phyloP scores from a whole-genome alignment of 805 yeast species.

The Martiniozyma abietophila region DNA sequence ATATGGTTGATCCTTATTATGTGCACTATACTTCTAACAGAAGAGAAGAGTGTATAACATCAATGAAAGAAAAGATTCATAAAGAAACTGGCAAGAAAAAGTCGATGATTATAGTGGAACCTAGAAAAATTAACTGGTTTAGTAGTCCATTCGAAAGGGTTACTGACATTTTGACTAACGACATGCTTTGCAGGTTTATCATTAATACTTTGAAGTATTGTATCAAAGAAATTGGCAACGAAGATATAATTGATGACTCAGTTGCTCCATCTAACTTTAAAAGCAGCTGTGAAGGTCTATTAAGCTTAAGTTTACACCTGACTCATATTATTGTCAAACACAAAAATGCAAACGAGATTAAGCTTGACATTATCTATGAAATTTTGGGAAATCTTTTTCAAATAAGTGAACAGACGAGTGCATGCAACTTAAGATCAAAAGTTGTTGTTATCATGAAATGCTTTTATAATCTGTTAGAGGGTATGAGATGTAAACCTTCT shows the following conservation, averaged over 20 bases:
- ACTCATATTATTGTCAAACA: constrained; percentile 44
- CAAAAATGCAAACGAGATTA: constrained; percentile 6
- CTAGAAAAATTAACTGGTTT: constrained; percentile 34
- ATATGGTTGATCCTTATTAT: constrained; percentile 71
- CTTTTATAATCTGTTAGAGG: constrained; percentile 1
- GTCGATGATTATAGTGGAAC: constrained; percentile 47
- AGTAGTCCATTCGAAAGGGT: constrained; percentile 33
- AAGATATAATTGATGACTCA: constrained; percentile 1
- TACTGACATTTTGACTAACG: constrained; percentile 43
- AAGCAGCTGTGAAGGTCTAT: constrained; percentile 37
- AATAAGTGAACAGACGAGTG: constrained; percentile 1
- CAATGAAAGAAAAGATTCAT: constrained; percentile 43
- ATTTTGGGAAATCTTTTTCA: constrained; percentile 5
- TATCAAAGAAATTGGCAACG: constrained; percentile 3
- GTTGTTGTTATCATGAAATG: constrained; percentile 4
- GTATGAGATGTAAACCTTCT: too few relatives aligned
- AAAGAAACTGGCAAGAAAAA: constrained; percentile 22
- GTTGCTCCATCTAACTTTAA: constrained; percentile 16
- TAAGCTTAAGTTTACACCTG: constrained; percentile 55
- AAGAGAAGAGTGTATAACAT: constrained; percentile 72
- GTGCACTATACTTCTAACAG: constrained; percentile 68
- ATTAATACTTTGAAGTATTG: constrained; percentile 38
- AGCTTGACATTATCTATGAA: constrained; percentile 1
- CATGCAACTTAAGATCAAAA: constrained; percentile 6
- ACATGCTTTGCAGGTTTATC: constrained; percentile 44